Evolutionary conservation across 2,329 filamentous ascomycete genomes (phyloP), one percentile per base, ranked within the genome.

Genomic region (Apiospora pterosperma): DNA sequence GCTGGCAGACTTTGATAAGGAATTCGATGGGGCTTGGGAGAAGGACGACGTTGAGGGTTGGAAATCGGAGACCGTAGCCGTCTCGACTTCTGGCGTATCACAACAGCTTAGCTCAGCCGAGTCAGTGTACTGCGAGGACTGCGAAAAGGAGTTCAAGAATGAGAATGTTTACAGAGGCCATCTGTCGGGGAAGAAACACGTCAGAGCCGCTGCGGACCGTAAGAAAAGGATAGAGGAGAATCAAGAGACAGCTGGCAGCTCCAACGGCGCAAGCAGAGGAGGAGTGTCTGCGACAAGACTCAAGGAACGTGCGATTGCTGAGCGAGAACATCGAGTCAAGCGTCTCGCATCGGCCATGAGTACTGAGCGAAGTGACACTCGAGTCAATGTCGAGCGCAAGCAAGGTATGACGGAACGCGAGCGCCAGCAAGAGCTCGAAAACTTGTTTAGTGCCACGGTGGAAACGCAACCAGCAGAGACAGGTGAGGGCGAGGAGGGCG

Each of bases 401-500:
- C 93, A 96, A 76, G 95, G 95, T 69, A 97, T 99, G 93, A 99
- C 96, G 3, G 95, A 98, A 75, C 90, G 93, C 36, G 96, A 99
- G 77, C 90, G 96, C 16, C 92, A 96, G 73, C 92, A 97, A 78
- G 96, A 99, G 76, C 85, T 97, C 14, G 94, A 97, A 63, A 93
- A 94, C 55, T 81, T 97, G 16, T 92, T 94, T 77, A 85, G 77
- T 69, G 70, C 78, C 44, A 72, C 73, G 0, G 88, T 91, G 69
- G 80, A 84, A 5, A 73, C 74, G 14, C 67, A 72, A 62, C 75
- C 74, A 68, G 76, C 70, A 64, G 79, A 72, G 69, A 85, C 85
- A 8, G 84, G 84, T 0, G 87, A 86, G 0, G 89, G 90, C 1
- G 88, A 88, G 12, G 91, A 93, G 0, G 92, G 90, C 0, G 88